Evolutionary conservation across 768 basidiomycete species (phyloP), one percentile per base, ranked within the genome.

Genomic region (Kwoniella sp.): DNA sequence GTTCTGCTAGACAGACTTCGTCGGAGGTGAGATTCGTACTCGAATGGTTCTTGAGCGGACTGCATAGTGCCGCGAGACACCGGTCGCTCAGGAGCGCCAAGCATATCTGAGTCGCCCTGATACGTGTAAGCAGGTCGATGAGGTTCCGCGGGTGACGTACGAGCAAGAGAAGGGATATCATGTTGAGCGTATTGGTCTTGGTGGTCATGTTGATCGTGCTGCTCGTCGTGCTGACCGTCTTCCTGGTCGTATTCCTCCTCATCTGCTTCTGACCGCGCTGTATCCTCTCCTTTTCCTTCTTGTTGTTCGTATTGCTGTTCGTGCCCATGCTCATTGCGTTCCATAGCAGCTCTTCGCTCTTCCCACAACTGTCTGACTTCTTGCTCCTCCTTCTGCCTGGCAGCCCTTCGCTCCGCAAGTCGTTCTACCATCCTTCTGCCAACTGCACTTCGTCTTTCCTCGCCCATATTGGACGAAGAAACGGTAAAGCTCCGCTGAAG

Each of bases 361-460:
- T 74, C 68, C 71, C 70, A 72, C 30, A 74, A 25, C 47, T 63
- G 22, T 57, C 75, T 48, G 29, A 74, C 72, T 62, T 79, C 73
- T 4, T 57, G 47, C 45, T 79, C 73, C 48, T 74, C 71, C 58
- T 75, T 67, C n/a, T 73, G 58, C 61, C 67, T 67, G 2, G 71
- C 71, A 31, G 73, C 77, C 25, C 65, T 63, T 25, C 81, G 55
- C 37, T 75, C 75, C 8, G 73, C 79, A 26, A 81, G 59, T 31
- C 79, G 54, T 29, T 71, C 72, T 59, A 82, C 79, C 81, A 82
- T 82, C 52, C 79, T 67, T 54, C 81, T 52, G 2, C 81, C 81
- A 2, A 82, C 79, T 0, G 77, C 81, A 58, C 77, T 79, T 48
- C 81, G 61, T 50, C 81, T 61, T 56, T 82, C 81, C 45, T 77